Evolutionary conservation across 2,329 filamentous ascomycete species (phyloP), one percentile per base, ranked within the genome.

Genomic region (Colletotrichum spinosum): DNA sequence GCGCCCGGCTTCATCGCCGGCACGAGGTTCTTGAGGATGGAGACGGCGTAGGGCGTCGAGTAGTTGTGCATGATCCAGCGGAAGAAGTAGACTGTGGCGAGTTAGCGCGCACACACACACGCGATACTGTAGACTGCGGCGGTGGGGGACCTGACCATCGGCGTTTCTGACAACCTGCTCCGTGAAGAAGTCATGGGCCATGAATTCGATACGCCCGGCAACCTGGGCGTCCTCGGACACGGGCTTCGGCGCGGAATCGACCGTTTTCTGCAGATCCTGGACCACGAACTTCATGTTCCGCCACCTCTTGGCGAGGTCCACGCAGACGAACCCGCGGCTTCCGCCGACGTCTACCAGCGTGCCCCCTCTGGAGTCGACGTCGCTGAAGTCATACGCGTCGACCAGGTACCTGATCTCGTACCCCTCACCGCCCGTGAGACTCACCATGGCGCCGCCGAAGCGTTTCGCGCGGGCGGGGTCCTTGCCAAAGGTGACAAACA

Each of bases 261-360:
- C 45, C 2, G 70, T 68, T 42, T 68, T 66, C 8, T 48, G 64
- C 5, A 67, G 55, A 63, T 80, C 77, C 65, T 80, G 75, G 8
- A 79, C 72, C 13, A 75, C 68, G 53, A 77, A 73, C 25, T 68
- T 70, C 59, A 77, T 69, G 13, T 71, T 61, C 51, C 78, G 78
- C 74, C 83, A 87, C 60, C 74, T 75, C 66, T 78, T 77, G 2
- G 85, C 87, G 48, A 90, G 75, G 4, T 82, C 84, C n/a, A 85
- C 78, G 51, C 79, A 83, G n/a, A 84, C 82, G 51, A 87, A 85
- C 0, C 88, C 88, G 56, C 85, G 83, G 15, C 83, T 85, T 2
- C 88, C 87, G 9, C 88, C 87, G 12, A 88, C 70, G 59, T 90
- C 87, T 5, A 90, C 85, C 44, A 90, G 75, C 0, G 79, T 85